These are phyloP conservation scores for Aspergillus indologenus DNA, from an alignment of 495 filamentous ascomycete genomes.

Conservation along the genomic window DNA sequence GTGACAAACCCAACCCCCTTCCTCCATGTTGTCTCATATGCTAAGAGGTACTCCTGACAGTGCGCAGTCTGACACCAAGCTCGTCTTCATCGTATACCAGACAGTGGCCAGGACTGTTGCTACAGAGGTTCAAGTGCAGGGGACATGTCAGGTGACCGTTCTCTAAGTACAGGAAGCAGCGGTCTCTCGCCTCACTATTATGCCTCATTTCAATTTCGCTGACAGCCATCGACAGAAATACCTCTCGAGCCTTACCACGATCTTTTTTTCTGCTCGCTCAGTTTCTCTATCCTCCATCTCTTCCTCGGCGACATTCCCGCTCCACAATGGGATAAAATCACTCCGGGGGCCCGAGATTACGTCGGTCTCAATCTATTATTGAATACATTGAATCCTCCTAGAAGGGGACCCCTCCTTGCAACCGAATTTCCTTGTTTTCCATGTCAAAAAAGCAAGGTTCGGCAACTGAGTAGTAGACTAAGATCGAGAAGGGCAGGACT, in stretches of 20 bases:
- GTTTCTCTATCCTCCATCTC: not conserved
- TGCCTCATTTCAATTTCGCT: constrained; percentile 14
- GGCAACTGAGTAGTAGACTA: not conserved
- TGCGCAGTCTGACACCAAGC: too few species aligned
- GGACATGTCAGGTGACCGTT: constrained; percentile 2
- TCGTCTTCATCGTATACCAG: too few species aligned
- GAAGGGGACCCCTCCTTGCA: not conserved
- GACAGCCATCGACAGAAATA: not conserved
- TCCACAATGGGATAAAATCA: not conserved
- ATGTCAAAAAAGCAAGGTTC: not conserved
- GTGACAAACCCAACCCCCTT: not conserved
- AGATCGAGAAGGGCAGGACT: too few species aligned
- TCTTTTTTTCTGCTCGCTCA: not conserved
- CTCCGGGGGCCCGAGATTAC: not conserved
- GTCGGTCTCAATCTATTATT: not conserved
- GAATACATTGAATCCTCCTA: not conserved
- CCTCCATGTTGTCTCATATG: too few species aligned
- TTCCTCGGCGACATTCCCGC: not conserved
- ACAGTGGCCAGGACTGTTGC: not conserved
- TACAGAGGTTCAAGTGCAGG: not conserved
- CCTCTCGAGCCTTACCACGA: not conserved
- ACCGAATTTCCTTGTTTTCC: not conserved
- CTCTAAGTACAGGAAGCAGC: not conserved
- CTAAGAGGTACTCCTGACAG: too few species aligned
- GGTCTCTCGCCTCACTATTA: constrained; percentile 13